A percentile compares a stretch with the other conserved stretches of the same genome.
These are phyloP conservation scores for Ophiostoma tasmaniense DNA, from an alignment of 2,329 filamentous ascomycete species.

Conservation along the genomic window DNA sequence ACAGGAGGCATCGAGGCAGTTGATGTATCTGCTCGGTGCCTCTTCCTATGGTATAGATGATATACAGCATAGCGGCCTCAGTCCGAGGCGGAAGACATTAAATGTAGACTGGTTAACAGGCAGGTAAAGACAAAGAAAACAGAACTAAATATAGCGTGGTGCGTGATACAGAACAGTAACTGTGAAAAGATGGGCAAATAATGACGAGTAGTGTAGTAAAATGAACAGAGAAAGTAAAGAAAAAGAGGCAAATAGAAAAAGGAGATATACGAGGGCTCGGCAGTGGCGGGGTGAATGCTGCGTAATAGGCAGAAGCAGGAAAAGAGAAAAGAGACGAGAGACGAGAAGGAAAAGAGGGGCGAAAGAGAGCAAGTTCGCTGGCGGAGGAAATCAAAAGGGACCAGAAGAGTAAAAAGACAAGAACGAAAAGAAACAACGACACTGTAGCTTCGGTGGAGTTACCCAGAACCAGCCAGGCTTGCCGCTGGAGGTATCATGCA, in stretches of 20 bases:
- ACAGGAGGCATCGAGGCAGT: not conserved
- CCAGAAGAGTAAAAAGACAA: not conserved
- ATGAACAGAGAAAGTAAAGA: not conserved
- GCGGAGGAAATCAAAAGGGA: not conserved
- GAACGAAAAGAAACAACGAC: not conserved
- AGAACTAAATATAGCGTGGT: not conserved
- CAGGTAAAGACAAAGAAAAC: too few species aligned
- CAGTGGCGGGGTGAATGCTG: slow-evolving; percentile 5
- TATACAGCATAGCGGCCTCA: not conserved
- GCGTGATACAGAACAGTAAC: not conserved
- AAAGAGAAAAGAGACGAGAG: not conserved
- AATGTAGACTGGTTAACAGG: not conserved
- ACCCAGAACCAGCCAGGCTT: slow-evolving; percentile 21
- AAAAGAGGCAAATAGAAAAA: slow-evolving; percentile 1
- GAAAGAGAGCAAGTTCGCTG: not conserved
- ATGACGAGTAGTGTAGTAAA: not conserved
- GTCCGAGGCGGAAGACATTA: not conserved
- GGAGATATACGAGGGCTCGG: not conserved
- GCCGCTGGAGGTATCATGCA: slow-evolving; percentile 20
- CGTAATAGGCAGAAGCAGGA: slow-evolving; percentile 10
- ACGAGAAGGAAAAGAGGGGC: not conserved
- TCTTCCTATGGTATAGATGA: not conserved
- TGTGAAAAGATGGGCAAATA: not conserved
- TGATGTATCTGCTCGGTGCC: not conserved
- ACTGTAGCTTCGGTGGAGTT: slow-evolving; percentile 14